These are phyloP conservation scores for Boletus speciosus DNA, from an alignment of 768 basidiomycete species.

Conservation along the genomic window DNA sequence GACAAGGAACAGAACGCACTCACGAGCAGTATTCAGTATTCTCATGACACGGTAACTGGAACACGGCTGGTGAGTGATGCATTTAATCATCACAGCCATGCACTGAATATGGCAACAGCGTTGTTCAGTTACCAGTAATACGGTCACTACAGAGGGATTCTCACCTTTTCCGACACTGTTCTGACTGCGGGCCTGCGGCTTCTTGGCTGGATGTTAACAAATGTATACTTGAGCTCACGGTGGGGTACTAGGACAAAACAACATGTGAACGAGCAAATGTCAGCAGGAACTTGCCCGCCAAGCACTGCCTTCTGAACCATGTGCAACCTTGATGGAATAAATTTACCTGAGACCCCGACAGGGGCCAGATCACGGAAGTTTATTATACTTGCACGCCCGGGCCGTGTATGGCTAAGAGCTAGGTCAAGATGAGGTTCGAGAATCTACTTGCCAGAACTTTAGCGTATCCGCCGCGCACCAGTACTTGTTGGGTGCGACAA, in stretches of 20 bases:
- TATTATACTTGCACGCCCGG: neutral
- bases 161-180: neutral
- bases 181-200: neutral
- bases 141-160: neutral
- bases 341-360: neutral
- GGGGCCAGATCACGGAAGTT: neutral
- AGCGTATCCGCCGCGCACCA: neutral
- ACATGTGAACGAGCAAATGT: neutral
- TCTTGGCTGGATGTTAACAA: neutral
- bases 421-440: neutral
- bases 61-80: neutral
- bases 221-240: neutral
- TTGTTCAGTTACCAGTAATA: neutral
- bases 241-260: neutral
- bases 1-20: neutral
- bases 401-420: too few relatives aligned
- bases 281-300: neutral
- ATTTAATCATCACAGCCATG: neutral
- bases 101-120: neutral
- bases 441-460: neutral
- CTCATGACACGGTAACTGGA: neutral
- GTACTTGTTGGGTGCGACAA: neutral
- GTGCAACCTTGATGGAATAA: neutral
- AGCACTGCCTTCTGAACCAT: neutral
- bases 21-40: neutral